Base-by-base conservation (phyloP, 805 yeast genomes). In the Candida boidinii region DNA sequence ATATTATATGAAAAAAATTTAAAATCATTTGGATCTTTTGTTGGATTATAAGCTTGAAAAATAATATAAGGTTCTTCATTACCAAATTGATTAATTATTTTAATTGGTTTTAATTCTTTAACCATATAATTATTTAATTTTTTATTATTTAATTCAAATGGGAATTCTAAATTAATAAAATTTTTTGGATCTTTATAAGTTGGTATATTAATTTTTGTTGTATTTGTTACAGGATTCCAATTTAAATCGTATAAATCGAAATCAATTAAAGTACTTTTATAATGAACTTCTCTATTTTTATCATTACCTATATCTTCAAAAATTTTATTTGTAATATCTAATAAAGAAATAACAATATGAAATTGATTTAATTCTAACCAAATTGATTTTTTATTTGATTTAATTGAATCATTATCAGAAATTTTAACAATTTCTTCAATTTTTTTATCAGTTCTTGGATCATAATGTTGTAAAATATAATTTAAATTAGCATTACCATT, bases 31-130 rank as follows among this genome's bases (percentile, higher is more conserved):
- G n/a, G n/a, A n/a, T n/a, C n/a, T n/a, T n/a, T n/a, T 10, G 24
- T 22, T 22, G 24, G 24, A 15, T 16, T n/a, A 13, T 21, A 5
- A 3, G 3, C 3, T 29, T 29, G 17, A 26, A 17, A 31, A 7
- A 31, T 19, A 12, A 31, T 16, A 25, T 24, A 31, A 11, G 34
- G 34, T 21, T 31, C 34, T 18, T 31, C 34, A 31, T 31, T 29
- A 15, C 34, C 34, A 31, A 13, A 31, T 13, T 31, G 34, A 19
- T 31, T 31, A 13, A 18, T 16, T n/a, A 31, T 26, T 24, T 25
- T 31, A 13, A 31, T 4, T 2, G 19, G 5, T 21, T 25, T 31
- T 5, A 31, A 7, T 12, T 25, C 7, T 12, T 10, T 16, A 17
- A 19, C 12, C 3, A 12, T 13, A 9, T 21, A 7, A 27, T 18